Conservation (phyloP, 805 yeast genomes). For the Maudiozyma saulgeensis region DNA sequence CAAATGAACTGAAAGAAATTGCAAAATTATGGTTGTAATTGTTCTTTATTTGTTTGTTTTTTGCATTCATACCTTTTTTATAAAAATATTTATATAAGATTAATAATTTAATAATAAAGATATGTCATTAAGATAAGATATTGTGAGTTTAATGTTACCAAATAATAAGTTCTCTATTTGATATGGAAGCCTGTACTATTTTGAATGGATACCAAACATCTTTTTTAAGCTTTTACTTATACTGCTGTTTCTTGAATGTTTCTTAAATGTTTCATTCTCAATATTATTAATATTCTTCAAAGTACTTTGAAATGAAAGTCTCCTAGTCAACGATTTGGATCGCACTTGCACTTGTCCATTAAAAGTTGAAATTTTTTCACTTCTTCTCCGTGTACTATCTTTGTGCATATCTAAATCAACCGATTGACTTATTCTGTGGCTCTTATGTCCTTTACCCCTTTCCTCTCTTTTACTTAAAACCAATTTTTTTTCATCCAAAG, state of each 20-base stretch:
- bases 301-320: neutral
- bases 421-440: neutral
- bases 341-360: neutral
- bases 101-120: too few relatives aligned
- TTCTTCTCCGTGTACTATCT: neutral
- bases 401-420: neutral
- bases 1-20: neutral
- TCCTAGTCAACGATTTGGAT: neutral
- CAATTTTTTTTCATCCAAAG: neutral
- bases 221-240: neutral
- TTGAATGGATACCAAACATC: neutral
- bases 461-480: neutral
- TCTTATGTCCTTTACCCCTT: neutral
- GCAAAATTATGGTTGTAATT: too few relatives aligned
- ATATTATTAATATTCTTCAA: neutral
- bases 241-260: neutral
- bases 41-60: neutral
- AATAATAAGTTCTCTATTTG: too few relatives aligned
- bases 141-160: too few relatives aligned
- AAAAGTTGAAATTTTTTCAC: neutral
- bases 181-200: neutral
- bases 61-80: too few relatives aligned
- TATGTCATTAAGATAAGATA: too few relatives aligned
- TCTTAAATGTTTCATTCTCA: neutral
- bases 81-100: too few relatives aligned